Evolutionary conservation across 2,329 filamentous ascomycete species (phyloP).

Genomic region (Clarireedia sp.): DNA sequence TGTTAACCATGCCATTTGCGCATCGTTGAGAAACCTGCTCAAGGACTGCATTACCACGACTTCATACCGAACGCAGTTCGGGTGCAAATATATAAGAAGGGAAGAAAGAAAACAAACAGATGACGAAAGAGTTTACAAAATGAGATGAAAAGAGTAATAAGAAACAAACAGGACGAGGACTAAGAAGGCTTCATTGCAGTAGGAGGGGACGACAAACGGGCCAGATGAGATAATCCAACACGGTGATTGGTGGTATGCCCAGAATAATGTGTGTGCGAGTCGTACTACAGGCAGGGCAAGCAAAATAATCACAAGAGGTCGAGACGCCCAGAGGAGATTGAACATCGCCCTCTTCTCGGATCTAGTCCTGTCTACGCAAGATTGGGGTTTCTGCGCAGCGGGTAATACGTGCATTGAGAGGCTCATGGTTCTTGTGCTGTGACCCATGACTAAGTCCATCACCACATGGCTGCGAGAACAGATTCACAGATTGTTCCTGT

Average conservation of each 20-base stretch:
- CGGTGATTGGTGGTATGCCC: slow-evolving; percentile 1
- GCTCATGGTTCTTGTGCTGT: not conserved
- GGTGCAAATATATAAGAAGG: not conserved
- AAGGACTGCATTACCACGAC: slow-evolving; percentile 26
- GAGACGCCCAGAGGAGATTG: slow-evolving; percentile 2
- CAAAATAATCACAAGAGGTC: not conserved
- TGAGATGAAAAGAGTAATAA: not conserved
- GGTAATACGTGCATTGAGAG: slow-evolving; percentile 5
- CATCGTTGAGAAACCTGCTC: slow-evolving; percentile 28
- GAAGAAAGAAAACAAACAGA: not conserved
- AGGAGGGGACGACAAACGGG: not conserved
- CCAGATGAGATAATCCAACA: slow-evolving; percentile 2
- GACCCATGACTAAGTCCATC: slow-evolving; percentile 1
- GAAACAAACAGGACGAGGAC: not conserved
- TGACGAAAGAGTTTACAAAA: not conserved
- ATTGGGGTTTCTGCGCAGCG: slow-evolving; percentile 4
- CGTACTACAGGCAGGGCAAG: not conserved
- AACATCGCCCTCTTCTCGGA: not conserved
- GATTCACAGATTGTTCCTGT: not conserved
- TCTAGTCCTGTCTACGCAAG: not conserved
- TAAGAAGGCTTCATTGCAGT: not conserved
- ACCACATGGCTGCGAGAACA: not conserved
- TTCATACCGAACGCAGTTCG: slow-evolving; percentile 21
- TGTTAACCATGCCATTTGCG: slow-evolving; percentile 24
- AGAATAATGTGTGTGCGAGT: not conserved